Evolutionary conservation across 176 grass and related monocot species (phyloP).

Genomic region (Panicum miliaceum): DNA sequence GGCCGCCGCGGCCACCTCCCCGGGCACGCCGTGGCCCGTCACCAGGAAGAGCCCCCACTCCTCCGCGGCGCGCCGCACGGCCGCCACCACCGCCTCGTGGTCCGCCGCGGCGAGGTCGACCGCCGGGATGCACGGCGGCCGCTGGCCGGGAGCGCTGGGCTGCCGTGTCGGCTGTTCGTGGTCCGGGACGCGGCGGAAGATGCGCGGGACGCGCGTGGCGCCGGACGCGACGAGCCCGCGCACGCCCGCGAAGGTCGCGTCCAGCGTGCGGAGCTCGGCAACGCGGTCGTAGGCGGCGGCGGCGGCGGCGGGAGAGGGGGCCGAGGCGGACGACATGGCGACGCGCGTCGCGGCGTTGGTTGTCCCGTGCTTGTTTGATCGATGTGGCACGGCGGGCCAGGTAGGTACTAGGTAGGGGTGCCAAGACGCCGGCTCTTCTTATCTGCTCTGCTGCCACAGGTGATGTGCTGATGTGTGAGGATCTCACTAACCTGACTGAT

Average conservation of each 20-base stretch:
- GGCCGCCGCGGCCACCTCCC: neutral
- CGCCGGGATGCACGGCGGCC: constrained; percentile 20
- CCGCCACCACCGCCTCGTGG: neutral
- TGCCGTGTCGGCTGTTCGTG: neutral
- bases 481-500: too few species aligned
- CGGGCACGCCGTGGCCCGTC: constrained; percentile 55
- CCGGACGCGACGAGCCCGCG: constrained; percentile 58
- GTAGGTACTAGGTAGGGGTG: too few species aligned
- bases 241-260: constrained; percentile 69
- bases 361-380: neutral
- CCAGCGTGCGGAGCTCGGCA: constrained; percentile 57
- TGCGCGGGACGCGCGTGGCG: constrained; percentile 40
- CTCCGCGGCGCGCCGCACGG: constrained; percentile 24
- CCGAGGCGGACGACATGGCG: constrained; percentile 7
- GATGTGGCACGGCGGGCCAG: neutral
- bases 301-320: neutral
- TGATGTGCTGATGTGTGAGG: too few species aligned
- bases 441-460: neutral
- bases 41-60: constrained; percentile 71
- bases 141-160: neutral
- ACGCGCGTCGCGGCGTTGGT: neutral
- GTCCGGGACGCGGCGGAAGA: constrained; percentile 45
- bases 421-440: neutral
- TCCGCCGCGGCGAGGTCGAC: constrained; percentile 27
- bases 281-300: constrained; percentile 46